Percentiles rank a stretch among this genome's conserved stretches.
These are phyloP conservation scores for Fusarium burgessii DNA, from an alignment of 2,329 filamentous ascomycete species.

Conservation along the genomic window DNA sequence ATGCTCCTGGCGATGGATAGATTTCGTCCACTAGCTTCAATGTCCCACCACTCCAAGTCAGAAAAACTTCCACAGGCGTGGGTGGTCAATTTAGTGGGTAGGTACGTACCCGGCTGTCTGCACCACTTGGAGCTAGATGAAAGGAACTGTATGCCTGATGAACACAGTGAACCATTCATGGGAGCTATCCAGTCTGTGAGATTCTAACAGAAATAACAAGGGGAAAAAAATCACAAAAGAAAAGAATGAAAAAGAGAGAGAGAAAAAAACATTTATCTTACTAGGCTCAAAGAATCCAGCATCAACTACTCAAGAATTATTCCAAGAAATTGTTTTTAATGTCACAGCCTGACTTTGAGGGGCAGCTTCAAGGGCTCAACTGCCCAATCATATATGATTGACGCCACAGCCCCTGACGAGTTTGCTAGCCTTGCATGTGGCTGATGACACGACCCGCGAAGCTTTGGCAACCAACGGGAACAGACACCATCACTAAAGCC, in stretches of 20 bases:
- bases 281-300: not conserved
- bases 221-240: no score
- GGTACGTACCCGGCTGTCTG: constrained; percentile 43
- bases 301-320: not conserved
- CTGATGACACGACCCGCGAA: constrained; percentile 4
- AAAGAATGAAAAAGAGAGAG: no score
- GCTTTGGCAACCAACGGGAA: constrained; percentile 10
- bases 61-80: constrained; percentile 47
- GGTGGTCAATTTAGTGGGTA: constrained; percentile 44
- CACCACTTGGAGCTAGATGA: not conserved
- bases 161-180: not conserved
- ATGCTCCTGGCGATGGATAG: constrained; percentile 36
- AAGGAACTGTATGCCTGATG: not conserved
- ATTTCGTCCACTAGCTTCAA: constrained; percentile 44
- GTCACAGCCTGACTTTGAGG: constrained; percentile 22
- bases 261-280: not conserved
- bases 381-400: constrained; percentile 11
- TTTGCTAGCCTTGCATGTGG: constrained; percentile 34
- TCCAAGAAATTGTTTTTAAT: not conserved
- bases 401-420: constrained; percentile 30
- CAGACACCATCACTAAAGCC: constrained; percentile 27
- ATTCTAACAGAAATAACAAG: not conserved
- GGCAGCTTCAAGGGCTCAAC: constrained; percentile 8
- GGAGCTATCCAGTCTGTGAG: not conserved
- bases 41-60: constrained; percentile 34